Evolutionary conservation across 1,139 yeast species (phyloP).

Genomic region (Nakaseomyces uthaithaninus): DNA sequence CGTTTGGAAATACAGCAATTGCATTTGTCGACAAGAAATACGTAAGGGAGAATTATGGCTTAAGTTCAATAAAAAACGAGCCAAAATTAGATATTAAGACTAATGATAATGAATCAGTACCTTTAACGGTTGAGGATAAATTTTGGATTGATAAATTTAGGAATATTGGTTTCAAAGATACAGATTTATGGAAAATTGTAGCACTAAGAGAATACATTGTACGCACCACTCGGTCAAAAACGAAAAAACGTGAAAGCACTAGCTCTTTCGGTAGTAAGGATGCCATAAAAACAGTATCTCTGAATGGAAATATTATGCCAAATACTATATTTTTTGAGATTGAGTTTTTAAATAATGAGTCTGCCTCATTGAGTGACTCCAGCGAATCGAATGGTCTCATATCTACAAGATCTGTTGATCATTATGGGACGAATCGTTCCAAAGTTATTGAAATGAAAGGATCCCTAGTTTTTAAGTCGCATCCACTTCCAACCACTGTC

Average conservation of each 20-base stretch:
- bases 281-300: conserved; percentile 16
- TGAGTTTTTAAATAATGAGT: conserved; percentile 11
- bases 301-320: conserved; percentile 40
- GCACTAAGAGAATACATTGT: conserved; percentile 59
- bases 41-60: conserved; percentile 25
- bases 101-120: conserved; percentile 36
- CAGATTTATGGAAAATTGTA: conserved; percentile 77
- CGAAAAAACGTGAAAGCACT: conserved; percentile 10
- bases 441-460: conserved; percentile 26
- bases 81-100: conserved; percentile 32
- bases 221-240: conserved; percentile 40
- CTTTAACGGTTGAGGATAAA: conserved; percentile 51
- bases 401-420: neutral
- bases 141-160: conserved; percentile 65
- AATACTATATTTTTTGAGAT: conserved; percentile 63
- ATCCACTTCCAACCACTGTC: conserved; percentile 46
- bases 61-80: conserved; percentile 21
- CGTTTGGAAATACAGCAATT: conserved; percentile 39
- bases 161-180: conserved; percentile 60
- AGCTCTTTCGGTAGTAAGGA: conserved; percentile 11
- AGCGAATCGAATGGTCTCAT: neutral
- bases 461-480: conserved; percentile 32
- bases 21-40: conserved; percentile 34
- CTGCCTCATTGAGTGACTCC: neutral
- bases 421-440: conserved; percentile 3